Conservation (phyloP, 2,329 filamentous ascomycete genomes). For the Xylariaceae sp. region DNA sequence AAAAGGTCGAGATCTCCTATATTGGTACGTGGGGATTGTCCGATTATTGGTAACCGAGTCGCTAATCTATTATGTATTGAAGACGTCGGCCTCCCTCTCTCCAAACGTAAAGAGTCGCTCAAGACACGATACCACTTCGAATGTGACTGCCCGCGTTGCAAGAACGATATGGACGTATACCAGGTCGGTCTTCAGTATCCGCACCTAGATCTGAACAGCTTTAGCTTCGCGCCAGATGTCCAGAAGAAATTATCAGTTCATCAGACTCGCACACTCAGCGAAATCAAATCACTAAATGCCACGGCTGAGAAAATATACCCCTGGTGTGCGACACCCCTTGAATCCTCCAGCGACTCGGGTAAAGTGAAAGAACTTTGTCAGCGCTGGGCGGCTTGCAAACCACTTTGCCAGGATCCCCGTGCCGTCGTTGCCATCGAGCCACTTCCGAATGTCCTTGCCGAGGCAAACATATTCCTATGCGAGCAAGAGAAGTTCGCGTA, state of each 20-base stretch:
- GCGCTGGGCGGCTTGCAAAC: constrained; percentile 37
- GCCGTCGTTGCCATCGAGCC: constrained; percentile 49
- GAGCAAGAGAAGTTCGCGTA: constrained; percentile 39
- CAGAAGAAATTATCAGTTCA: constrained; percentile 29
- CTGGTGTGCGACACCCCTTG: constrained; percentile 23
- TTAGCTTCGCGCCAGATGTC: constrained; percentile 42
- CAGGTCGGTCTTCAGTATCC: constrained; percentile 43
- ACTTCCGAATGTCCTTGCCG: constrained; percentile 40
- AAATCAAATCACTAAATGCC: constrained; percentile 19
- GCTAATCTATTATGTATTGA: not conserved
- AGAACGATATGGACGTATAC: constrained; percentile 49
- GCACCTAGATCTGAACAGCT: constrained; percentile 39
- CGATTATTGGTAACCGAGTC: not conserved
- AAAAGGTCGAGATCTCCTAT: constrained; percentile 59
- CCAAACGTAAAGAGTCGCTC: constrained; percentile 40
- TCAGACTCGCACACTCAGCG: constrained; percentile 28
- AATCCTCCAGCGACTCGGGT: constrained; percentile 3
- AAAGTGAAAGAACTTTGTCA: constrained; percentile 29
- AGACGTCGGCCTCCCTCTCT: constrained; percentile 46
- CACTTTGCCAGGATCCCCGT: constrained; percentile 34
- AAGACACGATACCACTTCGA: constrained; percentile 46
- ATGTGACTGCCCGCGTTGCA: constrained; percentile 48
- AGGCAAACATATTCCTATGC: constrained; percentile 42
- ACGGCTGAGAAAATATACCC: constrained; percentile 32
- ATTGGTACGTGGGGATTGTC: constrained; percentile 40